Evolutionary conservation across 2,329 filamentous ascomycete species (phyloP), one percentile per base, ranked within the genome.

Genomic region (Verticillium tricorpus): DNA sequence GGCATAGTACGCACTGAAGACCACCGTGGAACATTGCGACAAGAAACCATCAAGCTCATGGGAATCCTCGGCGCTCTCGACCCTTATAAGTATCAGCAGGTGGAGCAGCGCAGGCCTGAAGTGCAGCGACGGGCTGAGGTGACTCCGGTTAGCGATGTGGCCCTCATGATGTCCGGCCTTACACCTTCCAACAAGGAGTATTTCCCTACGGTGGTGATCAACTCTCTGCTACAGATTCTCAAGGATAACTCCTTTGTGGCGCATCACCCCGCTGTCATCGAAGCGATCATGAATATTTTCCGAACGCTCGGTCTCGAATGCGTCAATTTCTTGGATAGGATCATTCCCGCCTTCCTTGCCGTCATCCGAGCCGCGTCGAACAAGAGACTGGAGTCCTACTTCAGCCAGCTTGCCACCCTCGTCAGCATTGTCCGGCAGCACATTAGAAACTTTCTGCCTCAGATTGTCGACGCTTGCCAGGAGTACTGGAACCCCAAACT

Each of bases 211-310:
- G 93, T 99, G 19, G 95, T 97, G 56, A 97, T 99, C 72, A 97
- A 97, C 70, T 96, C 95, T 1, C 83, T 99, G 12, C 87, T 99
- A 70, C 89, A 93, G 61, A 93, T 99, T 67, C 78, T 99, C 39
- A 96, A 94, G 70, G 95, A 99, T 68, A 88, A 89, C 31, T 98
- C 95, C 0, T 81, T 99, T 5, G 86, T 89, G 14, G 91, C 96
- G 70, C 94, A 97, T 69, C 96, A 99, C 70, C 94, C 93, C 4
- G 88, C 90, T 12, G 94, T 98, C 15, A 95, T 99, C 59, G 95
- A 98, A 73, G 95, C 95, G 5, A 96, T 99, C 69, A 98, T 99
- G 88, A 97, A 92, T 68, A 99, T 99, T 63, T 99, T 99, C 77
- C 91, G 95, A 68, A 99, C 96, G 0, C 84, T 99, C 64, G 95